Conservation (phyloP, 768 basidiomycete species). For the Coprinopsis strossmayeri region DNA sequence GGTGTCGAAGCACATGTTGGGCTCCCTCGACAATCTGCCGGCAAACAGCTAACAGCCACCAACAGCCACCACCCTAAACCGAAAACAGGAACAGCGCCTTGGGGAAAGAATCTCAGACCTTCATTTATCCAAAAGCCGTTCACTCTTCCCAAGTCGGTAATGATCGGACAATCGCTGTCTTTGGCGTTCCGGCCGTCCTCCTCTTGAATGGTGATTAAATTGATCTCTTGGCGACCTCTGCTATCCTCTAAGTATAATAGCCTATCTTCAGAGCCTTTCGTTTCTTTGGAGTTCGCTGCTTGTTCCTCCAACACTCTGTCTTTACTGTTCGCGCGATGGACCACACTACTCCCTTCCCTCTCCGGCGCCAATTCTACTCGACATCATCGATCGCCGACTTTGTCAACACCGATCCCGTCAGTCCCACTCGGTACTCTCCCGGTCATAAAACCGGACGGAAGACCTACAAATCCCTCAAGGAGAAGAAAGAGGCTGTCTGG, state of each 20-base stretch:
- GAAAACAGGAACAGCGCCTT: constrained; percentile 5
- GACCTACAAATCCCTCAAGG: constrained; percentile 51
- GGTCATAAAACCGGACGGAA: constrained; percentile 41
- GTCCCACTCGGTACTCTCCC: background rate
- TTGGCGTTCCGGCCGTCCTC: background rate
- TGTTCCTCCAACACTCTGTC: constrained; percentile 6
- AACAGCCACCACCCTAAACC: constrained; percentile 7
- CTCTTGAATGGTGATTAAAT: constrained; percentile 7
- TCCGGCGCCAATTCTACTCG: constrained; percentile 5
- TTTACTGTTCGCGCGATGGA: constrained; percentile 2
- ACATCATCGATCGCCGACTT: constrained; percentile 13
- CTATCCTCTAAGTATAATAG: constrained; percentile 9
- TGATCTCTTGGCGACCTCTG: constrained; percentile 10
- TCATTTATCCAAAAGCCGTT: background rate
- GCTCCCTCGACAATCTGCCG: background rate
- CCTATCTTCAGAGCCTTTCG: background rate
- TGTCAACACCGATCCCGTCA: constrained; percentile 3
- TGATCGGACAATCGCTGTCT: background rate
- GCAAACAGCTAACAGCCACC: background rate
- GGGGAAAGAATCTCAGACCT: constrained; percentile 5
- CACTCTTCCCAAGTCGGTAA: constrained; percentile 3
- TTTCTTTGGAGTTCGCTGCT: background rate
- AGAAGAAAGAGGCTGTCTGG: constrained; percentile 52
- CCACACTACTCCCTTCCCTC: background rate
- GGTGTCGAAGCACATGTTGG: background rate